Percentiles rank a stretch among this genome's conserved stretches.
phyloP scores from a whole-genome alignment of 768 basidiomycete genomes.

The Leccinum incarnatum region DNA sequence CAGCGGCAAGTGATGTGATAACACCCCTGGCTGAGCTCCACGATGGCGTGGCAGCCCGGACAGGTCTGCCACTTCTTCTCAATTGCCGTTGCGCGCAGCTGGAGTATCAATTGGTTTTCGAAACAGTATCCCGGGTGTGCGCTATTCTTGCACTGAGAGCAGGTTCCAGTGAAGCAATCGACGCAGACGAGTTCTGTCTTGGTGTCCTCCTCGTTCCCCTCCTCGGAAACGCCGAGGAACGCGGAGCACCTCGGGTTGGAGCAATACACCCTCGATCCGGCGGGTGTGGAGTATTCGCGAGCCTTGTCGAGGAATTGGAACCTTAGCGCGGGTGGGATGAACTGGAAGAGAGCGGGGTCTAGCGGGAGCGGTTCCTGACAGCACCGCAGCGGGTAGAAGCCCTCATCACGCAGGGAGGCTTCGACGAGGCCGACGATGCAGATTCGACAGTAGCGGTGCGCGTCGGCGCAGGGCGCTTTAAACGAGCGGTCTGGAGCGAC shows the following conservation, averaged over 20 bases:
- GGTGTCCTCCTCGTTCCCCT: not conserved
- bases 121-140: constrained; percentile 43
- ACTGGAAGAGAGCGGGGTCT: constrained; percentile 20
- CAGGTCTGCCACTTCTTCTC: constrained; percentile 59
- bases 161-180: constrained; percentile 40
- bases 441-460: constrained; percentile 44
- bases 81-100: constrained; percentile 44
- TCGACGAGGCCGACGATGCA: constrained; percentile 44
- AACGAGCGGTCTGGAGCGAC: constrained; percentile 26
- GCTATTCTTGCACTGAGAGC: constrained; percentile 47
- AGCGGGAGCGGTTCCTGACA: constrained; percentile 40
- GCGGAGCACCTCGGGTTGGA: constrained; percentile 47
- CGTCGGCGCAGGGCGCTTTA: constrained; percentile 37
- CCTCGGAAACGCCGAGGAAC: constrained; percentile 46
- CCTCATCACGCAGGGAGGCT: constrained; percentile 46
- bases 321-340: constrained; percentile 30
- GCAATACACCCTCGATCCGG: constrained; percentile 48
- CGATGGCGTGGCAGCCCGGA: constrained; percentile 52
- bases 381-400: constrained; percentile 51
- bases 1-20: constrained; percentile 62
- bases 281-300: constrained; percentile 44
- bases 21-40: constrained; percentile 57
- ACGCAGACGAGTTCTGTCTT: constrained; percentile 34
- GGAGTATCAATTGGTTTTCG: constrained; percentile 41
- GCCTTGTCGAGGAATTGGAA: constrained; percentile 40